phyloP scores from a whole-genome alignment of 2,329 filamentous ascomycete species.

The Phialocephala sp. region DNA sequence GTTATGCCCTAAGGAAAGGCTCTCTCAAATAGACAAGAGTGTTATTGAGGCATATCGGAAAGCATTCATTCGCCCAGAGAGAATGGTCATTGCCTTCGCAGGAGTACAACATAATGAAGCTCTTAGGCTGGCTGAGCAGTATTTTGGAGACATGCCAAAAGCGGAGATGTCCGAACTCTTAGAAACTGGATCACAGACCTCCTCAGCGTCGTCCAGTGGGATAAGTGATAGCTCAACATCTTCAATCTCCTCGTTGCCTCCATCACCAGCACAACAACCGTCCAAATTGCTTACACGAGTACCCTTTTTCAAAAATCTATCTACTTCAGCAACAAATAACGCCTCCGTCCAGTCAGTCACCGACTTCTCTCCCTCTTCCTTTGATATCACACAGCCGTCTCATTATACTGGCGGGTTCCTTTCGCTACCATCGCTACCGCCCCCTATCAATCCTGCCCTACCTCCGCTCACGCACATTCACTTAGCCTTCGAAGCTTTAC shows the following conservation, averaged over 20 bases:
- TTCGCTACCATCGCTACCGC: conserved; percentile 79
- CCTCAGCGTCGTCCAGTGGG: conserved; percentile 48
- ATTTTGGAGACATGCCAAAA: conserved; percentile 88
- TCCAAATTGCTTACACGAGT: conserved; percentile 80
- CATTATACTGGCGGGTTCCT: conserved; percentile 95
- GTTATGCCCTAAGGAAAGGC: conserved; percentile 84
- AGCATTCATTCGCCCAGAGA: conserved; percentile 85
- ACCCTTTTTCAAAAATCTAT: conserved; percentile 89
- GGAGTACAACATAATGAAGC: conserved; percentile 85
- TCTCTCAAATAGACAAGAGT: conserved; percentile 73
- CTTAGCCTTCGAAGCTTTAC: conserved; percentile 92
- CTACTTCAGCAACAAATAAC: conserved; percentile 71
- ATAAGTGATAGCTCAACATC: conserved; percentile 45
- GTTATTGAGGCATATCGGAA: conserved; percentile 81
- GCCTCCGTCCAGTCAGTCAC: conserved; percentile 59
- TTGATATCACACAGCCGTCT: conserved; percentile 68
- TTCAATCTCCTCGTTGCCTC: conserved; percentile 46
- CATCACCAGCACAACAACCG: conserved; percentile 53
- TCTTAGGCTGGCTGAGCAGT: conserved; percentile 77
- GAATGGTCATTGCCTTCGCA: conserved; percentile 94
- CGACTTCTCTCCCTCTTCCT: conserved; percentile 50
- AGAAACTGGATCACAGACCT: conserved; percentile 64
- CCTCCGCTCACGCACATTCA: conserved; percentile 91
- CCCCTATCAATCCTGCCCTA: conserved; percentile 76
- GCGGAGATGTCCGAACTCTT: conserved; percentile 55